Evolutionary conservation across 306 rosid genomes (phyloP).

Genomic region (Trichosanthes truncata): DNA sequence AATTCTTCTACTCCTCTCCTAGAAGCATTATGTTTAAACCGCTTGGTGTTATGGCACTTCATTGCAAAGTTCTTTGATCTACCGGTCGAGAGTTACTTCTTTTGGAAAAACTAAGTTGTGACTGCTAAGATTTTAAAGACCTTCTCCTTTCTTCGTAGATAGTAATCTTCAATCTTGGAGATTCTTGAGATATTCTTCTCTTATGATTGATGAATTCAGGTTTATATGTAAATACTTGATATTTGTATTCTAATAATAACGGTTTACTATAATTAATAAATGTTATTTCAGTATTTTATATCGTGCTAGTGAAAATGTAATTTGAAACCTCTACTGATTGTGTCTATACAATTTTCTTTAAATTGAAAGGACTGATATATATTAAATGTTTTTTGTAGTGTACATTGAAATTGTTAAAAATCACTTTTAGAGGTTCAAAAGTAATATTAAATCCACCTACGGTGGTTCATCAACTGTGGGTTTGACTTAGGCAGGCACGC

Average conservation of each 20-base stretch:
- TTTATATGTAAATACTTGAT: too few relatives aligned
- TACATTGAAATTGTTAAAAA: background rate
- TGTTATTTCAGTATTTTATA: background rate
- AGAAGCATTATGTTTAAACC: background rate
- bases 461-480: background rate
- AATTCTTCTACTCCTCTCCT: background rate
- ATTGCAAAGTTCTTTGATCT: background rate
- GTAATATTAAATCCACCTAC: background rate
- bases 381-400: background rate
- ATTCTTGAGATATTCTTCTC: background rate
- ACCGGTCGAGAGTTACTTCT: background rate
- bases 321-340: background rate
- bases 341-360: background rate
- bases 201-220: background rate
- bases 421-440: background rate
- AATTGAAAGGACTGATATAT: background rate
- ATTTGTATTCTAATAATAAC: background rate
- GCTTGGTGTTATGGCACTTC: background rate
- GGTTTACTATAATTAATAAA: background rate
- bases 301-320: background rate
- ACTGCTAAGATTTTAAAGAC: background rate
- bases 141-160: background rate
- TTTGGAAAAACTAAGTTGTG: background rate
- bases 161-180: background rate
- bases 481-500: background rate